Evolutionary conservation across 371 early-diverging fungal genomes (phyloP), one percentile per base, ranked within the genome.

Genomic region (Capniomyces stellatus): DNA sequence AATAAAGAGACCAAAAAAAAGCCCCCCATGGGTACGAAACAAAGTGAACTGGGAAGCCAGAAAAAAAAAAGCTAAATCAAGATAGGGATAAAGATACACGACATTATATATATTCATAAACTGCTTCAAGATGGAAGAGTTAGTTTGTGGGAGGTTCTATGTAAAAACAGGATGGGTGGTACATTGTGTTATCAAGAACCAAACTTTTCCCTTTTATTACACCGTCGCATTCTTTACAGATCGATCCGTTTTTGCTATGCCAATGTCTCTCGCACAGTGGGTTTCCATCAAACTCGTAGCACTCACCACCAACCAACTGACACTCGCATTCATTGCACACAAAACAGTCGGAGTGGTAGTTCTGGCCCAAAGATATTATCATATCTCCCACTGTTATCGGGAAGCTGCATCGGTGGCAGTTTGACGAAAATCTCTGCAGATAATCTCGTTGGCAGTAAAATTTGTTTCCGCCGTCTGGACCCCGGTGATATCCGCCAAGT

Each of bases 381-480:
- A 68, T 69, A 28, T 69, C 70, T 40, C 69, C 69, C 19, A 63
- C 58, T 0, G 69, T 67, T 31, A 69, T 69, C 31, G 58, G 70
- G 41, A 69, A 56, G 46, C 58, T 61, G 40, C 69, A 69, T 15
- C 62, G 59, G 22, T 65, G 64, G 48, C 69, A 69, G 23, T 47
- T 29, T 8, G 62, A 59, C 27, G 69, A 62, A 47, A 69, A 69
- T 10, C 63, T 57, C 55, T 64, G 66, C 46, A 65, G 60, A 29
- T 69, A 69, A 63, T 69, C 69, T 30, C 64, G 61, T 56, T 70
- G 66, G 60, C 69, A 69, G 35, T 68, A 69, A 56, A 61, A 69
- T 46, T 64, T 67, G 22, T 51, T 44, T 41, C 46, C 46, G 40
- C 62, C 60, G 22, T 27, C n/a, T 2, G 69, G 66, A 21, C 64